These are phyloP conservation scores for Neurospora sp. DNA, from an alignment of 495 filamentous ascomycete species.

Conservation along the genomic window DNA sequence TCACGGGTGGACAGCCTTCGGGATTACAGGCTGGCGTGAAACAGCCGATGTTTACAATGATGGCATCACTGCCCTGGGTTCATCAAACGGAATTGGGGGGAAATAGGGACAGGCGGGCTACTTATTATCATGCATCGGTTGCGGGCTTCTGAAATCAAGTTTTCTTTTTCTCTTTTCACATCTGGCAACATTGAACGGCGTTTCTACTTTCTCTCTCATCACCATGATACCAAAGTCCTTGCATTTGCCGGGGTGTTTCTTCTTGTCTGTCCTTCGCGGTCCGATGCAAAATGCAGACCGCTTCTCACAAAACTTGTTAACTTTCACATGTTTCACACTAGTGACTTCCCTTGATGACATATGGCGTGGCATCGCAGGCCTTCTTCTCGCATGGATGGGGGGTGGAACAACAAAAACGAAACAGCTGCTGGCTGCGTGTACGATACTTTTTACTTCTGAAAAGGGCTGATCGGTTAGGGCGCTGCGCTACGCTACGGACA, in stretches of 20 bases:
- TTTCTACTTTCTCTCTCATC: conserved; percentile 6
- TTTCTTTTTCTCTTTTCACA: conserved; percentile 13
- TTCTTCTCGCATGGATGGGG: not conserved
- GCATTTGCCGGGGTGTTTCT: not conserved
- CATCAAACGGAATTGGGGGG: not conserved
- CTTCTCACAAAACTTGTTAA: not conserved
- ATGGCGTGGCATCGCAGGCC: not conserved
- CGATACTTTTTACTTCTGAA: not conserved
- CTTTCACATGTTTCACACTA: not conserved
- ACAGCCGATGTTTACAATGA: conserved; percentile 26
- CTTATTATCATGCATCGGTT: conserved; percentile 8
- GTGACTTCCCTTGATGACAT: not conserved
- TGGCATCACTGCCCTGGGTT: conserved; percentile 23
- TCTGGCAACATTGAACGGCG: conserved; percentile 5
- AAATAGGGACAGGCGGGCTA: conserved; percentile 4
- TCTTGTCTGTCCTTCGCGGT: not conserved
- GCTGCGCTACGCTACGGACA: not conserved
- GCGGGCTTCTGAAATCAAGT: not conserved
- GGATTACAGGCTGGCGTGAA: conserved; percentile 18
- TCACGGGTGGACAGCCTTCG: conserved; percentile 7
- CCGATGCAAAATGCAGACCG: not conserved
- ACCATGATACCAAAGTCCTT: conserved; percentile 20
- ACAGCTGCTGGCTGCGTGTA: not conserved
- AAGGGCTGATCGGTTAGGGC: not conserved
- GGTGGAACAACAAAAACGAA: not conserved